These are phyloP conservation scores for Lachancea mirantina DNA, from an alignment of 805 yeast genomes.

Conservation along the genomic window DNA sequence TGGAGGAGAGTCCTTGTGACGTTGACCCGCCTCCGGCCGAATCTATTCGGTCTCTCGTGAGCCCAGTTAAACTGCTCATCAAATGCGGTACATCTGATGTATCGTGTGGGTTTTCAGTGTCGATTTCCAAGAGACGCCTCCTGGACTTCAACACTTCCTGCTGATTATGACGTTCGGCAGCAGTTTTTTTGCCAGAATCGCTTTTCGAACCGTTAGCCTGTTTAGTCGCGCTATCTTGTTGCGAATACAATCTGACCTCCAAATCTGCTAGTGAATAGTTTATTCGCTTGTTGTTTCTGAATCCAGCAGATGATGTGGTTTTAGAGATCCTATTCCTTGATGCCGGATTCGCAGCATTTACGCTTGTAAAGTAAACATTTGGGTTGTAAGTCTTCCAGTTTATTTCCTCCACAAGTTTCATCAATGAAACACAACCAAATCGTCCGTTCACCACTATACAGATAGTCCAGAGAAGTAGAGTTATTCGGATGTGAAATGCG, in stretches of 20 bases:
- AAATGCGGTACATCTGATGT: conserved; percentile 25
- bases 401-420: conserved; percentile 27
- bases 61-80: conserved; percentile 26
- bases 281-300: conserved; percentile 26
- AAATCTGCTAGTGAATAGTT: conserved; percentile 31
- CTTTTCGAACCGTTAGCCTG: conserved; percentile 8
- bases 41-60: conserved; percentile 27
- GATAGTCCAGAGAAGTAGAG: too few relatives aligned
- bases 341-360: conserved; percentile 14
- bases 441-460: too few relatives aligned
- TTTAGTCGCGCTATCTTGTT: conserved; percentile 8
- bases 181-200: conserved; percentile 11
- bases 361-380: conserved; percentile 26
- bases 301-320: conserved; percentile 14
- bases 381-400: conserved; percentile 29
- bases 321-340: conserved; percentile 17
- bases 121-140: conserved; percentile 28
- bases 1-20: conserved; percentile 11
- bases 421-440: neutral
- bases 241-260: conserved; percentile 26
- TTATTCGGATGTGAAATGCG: too few relatives aligned
- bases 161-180: conserved; percentile 21
- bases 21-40: conserved; percentile 13
- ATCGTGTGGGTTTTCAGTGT: conserved; percentile 28
- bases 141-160: conserved; percentile 27